phyloP scores from a whole-genome alignment of 805 yeast genomes.

The Barnettozyma populi region DNA sequence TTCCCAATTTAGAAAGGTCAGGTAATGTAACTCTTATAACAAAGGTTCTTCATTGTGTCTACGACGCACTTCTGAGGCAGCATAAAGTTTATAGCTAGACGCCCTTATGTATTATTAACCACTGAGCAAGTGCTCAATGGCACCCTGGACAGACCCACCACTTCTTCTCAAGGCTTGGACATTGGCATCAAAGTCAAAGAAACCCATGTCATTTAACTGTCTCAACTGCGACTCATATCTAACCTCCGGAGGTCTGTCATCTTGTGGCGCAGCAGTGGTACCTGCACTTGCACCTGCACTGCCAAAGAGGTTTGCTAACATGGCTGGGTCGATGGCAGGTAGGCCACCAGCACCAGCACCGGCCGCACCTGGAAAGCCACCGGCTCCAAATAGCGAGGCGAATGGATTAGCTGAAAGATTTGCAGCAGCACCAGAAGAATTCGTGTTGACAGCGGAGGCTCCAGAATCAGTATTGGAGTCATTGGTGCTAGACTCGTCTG shows the following conservation, averaged over 20 bases:
- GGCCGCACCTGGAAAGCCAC: slow-evolving; percentile 12
- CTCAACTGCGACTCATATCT: slow-evolving; percentile 65
- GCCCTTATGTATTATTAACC: slow-evolving; percentile 27
- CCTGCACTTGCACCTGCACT: slow-evolving; percentile 24
- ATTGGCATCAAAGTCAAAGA: slow-evolving; percentile 87
- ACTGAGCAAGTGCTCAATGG: slow-evolving; percentile 77
- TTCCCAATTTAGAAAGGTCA: background rate
- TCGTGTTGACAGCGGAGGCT: slow-evolving; percentile 21
- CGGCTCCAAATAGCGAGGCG: slow-evolving; percentile 20
- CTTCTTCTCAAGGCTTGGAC: slow-evolving; percentile 88
- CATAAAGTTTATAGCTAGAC: background rate
- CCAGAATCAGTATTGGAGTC: slow-evolving; percentile 28
- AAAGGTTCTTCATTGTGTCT: background rate
- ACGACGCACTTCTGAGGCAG: background rate
- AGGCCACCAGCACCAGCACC: slow-evolving; percentile 21
- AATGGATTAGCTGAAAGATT: slow-evolving; percentile 37
- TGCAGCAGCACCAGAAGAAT: slow-evolving; percentile 14
- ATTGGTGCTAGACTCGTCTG: slow-evolving; percentile 11
- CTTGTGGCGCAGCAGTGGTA: slow-evolving; percentile 28
- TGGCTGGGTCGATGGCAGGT: slow-evolving; percentile 44
- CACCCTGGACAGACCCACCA: slow-evolving; percentile 97
- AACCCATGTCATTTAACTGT: slow-evolving; percentile 79
- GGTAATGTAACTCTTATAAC: background rate
- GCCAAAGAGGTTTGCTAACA: slow-evolving; percentile 43
- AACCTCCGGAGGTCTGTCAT: slow-evolving; percentile 75